Base-by-base conservation (phyloP, 2,329 filamentous ascomycete genomes). In the Alternaria angustiovoidea region DNA sequence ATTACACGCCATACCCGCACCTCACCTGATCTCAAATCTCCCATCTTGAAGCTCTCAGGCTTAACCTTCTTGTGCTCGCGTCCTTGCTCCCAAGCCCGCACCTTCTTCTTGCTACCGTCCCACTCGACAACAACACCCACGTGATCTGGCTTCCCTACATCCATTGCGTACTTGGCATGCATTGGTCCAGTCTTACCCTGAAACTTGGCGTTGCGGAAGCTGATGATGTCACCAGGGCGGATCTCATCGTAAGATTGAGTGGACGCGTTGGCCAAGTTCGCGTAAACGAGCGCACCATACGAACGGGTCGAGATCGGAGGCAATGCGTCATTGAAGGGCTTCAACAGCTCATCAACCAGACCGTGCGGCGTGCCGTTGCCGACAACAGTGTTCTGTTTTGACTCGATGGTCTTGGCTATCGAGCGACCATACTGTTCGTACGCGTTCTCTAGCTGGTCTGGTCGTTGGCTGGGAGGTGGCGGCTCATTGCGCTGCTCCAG, bases 71-170 rank as follows among this genome's bases (percentile, higher is more conserved):
- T 94, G 77, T 89, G 94, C 82, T 98, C 94, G 14, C 94, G 84
- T 0, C 94, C 94, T 77, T 99, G 95, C 79, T 98, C 95, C 92
- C 93, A 98, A 2, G 90, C 94, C 28, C 94, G 84, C 26, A 99
- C 90, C 85, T 98, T 97, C 86, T 97, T 97, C 87, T 97, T 97
- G 41, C 93, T 96, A 3, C 95, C 95, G 78, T 99, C 95, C 95
- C 95, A 99, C 78, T 99, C 95, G 9, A 93, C 87, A 4, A 99
- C 94, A 2, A 99, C 83, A 2, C 87, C 95, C 0, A 98, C 94
- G 73, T 99, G 95, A 65, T 94, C 86, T 9, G 87, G 92, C 76
- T 92, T 95, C 66, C 93, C 94, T 1, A 97, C 92, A 69, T 99
- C 95, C 53, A 88, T 83, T 49, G 85, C 89, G 78, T 99, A 99